Evolutionary conservation across 208 protist species (phyloP).

Genomic region (Trichomonas vaginalis): DNA sequence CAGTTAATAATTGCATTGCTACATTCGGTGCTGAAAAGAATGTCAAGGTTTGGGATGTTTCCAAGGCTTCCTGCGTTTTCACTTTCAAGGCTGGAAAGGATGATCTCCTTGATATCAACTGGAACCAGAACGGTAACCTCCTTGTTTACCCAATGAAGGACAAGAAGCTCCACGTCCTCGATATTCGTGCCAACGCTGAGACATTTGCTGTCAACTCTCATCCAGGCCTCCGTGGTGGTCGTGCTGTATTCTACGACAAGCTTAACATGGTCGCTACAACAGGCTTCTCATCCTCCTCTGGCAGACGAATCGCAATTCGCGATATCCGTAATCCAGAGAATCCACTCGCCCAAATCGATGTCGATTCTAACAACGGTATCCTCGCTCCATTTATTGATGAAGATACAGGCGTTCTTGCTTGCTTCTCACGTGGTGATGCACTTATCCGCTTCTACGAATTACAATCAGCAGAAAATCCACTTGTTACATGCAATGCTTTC

Average conservation of each 20-base stretch:
- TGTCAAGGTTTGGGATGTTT: constrained; percentile 6
- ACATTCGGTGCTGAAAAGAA: neutral
- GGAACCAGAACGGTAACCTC: neutral
- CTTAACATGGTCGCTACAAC: neutral
- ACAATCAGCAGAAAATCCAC: neutral
- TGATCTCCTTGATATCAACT: neutral
- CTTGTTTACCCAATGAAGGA: neutral
- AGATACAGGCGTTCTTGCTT: neutral
- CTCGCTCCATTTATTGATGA: neutral
- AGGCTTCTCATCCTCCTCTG: neutral
- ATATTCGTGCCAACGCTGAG: neutral
- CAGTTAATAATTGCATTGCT: neutral
- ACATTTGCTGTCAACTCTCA: neutral
- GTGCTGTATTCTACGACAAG: neutral
- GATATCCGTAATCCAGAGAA: constrained; percentile 6
- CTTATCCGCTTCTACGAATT: neutral
- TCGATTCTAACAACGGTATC: neutral
- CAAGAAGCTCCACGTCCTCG: neutral
- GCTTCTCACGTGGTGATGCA: neutral
- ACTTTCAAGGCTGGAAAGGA: neutral
- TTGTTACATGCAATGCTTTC: neutral
- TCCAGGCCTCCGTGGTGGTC: neutral
- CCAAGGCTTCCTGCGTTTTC: neutral
- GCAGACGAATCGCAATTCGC: neutral
- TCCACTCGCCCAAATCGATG: neutral